Percentiles rank a stretch among this genome's conserved stretches.
phyloP scores from a whole-genome alignment of 495 filamentous ascomycete species.

The Xylaria palmicola region DNA sequence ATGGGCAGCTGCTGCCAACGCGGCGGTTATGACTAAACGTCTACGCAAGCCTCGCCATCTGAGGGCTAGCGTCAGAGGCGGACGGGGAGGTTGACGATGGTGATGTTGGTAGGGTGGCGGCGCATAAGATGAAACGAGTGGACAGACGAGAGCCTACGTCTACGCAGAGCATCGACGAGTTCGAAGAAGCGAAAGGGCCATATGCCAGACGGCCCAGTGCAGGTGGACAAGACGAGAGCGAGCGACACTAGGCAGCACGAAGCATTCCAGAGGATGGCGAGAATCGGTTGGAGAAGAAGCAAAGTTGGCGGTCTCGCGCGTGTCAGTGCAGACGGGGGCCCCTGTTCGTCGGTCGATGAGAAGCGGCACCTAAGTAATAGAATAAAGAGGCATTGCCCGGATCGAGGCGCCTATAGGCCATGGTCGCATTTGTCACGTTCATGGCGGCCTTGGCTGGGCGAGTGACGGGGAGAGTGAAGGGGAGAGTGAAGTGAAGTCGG shows the following conservation, averaged over 20 bases:
- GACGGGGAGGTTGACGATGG: conserved; percentile 26
- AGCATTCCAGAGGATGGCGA: conserved; percentile 23
- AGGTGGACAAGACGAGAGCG: conserved; percentile 11
- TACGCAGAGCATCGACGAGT: neutral
- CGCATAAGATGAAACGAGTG: conserved; percentile 33
- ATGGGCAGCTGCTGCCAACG: neutral
- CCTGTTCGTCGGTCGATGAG: neutral
- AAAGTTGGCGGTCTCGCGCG: conserved; percentile 18
- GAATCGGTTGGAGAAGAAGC: conserved; percentile 30
- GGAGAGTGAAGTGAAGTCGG: no score
- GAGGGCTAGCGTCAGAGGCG: conserved; percentile 16
- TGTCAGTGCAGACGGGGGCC: neutral
- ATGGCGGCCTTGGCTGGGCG: no score
- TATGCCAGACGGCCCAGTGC: conserved; percentile 2
- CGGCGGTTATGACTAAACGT: conserved; percentile 12
- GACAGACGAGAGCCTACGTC: neutral
- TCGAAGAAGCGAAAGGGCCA: conserved; percentile 8
- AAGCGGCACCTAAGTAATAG: neutral
- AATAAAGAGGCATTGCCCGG: no score
- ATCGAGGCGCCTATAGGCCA: no score
- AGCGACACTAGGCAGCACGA: conserved; percentile 6
- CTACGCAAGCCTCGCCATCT: conserved; percentile 7
- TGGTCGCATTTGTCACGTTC: no score
- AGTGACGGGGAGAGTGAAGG: no score
- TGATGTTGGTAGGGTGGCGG: conserved; percentile 19